A percentile compares a stretch with the other conserved stretches of the same genome.
Conservation (phyloP, 2,329 filamentous ascomycete species). For the Epichloe aotearoae region DNA sequence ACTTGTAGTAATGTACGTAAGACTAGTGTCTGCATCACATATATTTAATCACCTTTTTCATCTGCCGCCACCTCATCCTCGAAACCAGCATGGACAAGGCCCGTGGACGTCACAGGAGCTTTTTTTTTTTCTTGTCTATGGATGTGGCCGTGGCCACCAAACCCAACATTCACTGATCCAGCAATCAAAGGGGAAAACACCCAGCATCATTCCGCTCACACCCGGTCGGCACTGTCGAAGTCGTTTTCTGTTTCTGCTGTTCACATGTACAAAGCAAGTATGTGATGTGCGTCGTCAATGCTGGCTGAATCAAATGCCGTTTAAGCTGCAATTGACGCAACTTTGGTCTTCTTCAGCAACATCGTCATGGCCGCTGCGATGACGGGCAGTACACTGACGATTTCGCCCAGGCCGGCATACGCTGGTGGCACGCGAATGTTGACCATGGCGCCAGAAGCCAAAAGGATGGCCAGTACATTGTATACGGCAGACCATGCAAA, state of each 20-base stretch:
- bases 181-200: background rate
- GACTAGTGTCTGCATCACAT: slow-evolving; percentile 1
- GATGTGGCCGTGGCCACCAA: background rate
- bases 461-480: slow-evolving; percentile 46
- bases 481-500: slow-evolving; percentile 50
- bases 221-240: background rate
- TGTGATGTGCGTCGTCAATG: background rate
- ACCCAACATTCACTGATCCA: background rate
- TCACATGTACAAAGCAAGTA: background rate
- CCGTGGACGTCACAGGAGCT: background rate
- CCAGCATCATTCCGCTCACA: background rate
- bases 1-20: background rate
- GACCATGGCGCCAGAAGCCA: slow-evolving; percentile 46
- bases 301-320: background rate
- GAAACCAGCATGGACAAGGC: background rate
- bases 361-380: slow-evolving; percentile 25
- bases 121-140: too few relatives aligned
- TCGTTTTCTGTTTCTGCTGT: background rate
- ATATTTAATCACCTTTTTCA: background rate
- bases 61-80: background rate
- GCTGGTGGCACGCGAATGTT: slow-evolving; percentile 34
- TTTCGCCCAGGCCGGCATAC: slow-evolving; percentile 48
- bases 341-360: slow-evolving; percentile 12
- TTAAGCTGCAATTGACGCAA: background rate
- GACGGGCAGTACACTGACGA: slow-evolving; percentile 52